A percentile compares a stretch with the other conserved stretches of the same genome.
These are phyloP conservation scores for Didymella sp. DNA, from an alignment of 2,329 filamentous ascomycete genomes.

Conservation along the genomic window DNA sequence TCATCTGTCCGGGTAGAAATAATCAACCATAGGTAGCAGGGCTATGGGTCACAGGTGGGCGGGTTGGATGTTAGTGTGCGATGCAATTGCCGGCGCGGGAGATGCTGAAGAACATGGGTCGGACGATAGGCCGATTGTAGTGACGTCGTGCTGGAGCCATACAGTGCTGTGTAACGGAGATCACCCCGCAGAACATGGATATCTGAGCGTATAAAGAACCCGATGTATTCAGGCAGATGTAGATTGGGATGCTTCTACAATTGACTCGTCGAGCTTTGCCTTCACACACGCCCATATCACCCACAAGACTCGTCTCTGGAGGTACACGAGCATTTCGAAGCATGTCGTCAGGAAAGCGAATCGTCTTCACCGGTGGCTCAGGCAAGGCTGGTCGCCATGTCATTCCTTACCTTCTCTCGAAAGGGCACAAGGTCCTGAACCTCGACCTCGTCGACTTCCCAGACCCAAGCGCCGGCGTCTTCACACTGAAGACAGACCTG, in stretches of 20 bases:
- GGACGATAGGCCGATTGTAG: conserved; percentile 20
- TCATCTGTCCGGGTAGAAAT: conserved; percentile 46
- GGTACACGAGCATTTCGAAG: background rate
- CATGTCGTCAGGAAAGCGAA: conserved; percentile 50
- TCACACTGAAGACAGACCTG: conserved; percentile 63
- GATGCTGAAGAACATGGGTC: no score
- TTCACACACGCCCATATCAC: background rate
- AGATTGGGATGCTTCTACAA: background rate
- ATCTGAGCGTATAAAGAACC: conserved; percentile 6
- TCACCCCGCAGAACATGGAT: conserved; percentile 8
- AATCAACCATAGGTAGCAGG: conserved; percentile 41
- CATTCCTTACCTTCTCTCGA: conserved; percentile 60
- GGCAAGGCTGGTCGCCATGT: conserved; percentile 61
- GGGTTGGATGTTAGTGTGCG: conserved; percentile 16
- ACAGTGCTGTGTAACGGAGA: conserved; percentile 6
- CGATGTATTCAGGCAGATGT: background rate
- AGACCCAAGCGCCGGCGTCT: conserved; percentile 54
- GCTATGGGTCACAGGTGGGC: conserved; percentile 16
- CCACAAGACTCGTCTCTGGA: background rate
- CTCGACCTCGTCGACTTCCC: conserved; percentile 60
- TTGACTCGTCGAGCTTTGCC: conserved; percentile 1
- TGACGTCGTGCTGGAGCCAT: conserved; percentile 26
- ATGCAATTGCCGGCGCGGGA: conserved; percentile 18
- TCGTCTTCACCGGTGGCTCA: conserved; percentile 58
- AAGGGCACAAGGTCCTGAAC: conserved; percentile 62